Percentiles rank a stretch among this genome's conserved stretches.
These are phyloP conservation scores for Phytophthora tentaculata DNA, from an alignment of 352 stramenopile species.

Conservation along the genomic window DNA sequence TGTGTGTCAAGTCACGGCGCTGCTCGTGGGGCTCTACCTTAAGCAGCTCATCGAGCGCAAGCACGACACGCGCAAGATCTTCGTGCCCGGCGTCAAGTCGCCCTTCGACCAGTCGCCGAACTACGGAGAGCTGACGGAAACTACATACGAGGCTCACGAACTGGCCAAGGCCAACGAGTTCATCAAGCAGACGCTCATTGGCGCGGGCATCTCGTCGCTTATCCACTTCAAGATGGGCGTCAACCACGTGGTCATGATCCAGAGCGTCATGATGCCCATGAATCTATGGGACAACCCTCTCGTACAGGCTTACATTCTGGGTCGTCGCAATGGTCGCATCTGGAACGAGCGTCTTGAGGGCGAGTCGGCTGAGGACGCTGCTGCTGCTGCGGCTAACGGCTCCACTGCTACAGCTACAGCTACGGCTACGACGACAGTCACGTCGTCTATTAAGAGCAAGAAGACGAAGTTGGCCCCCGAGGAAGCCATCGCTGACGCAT, in stretches of 20 bases:
- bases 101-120: conserved; percentile 84
- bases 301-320: conserved; percentile 80
- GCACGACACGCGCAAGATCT: conserved; percentile 85
- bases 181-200: conserved; percentile 86
- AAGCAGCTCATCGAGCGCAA: conserved; percentile 77
- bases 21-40: conserved; percentile 75
- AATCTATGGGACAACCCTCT: conserved; percentile 86
- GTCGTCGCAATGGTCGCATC: conserved; percentile 62
- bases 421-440: not conserved
- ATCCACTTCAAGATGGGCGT: conserved; percentile 89
- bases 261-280: conserved; percentile 85
- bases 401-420: conserved; percentile 7
- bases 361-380: conserved; percentile 65
- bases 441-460: conserved; percentile 32
- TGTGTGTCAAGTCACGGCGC: conserved; percentile 60
- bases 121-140: conserved; percentile 81
- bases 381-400: conserved; percentile 24
- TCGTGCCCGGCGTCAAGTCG: conserved; percentile 69
- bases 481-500: conserved; percentile 67
- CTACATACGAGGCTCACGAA: conserved; percentile 79
- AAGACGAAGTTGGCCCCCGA: conserved; percentile 43
- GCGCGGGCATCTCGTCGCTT: conserved; percentile 74
- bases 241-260: conserved; percentile 89
- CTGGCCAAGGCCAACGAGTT: conserved; percentile 77
- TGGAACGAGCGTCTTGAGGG: conserved; percentile 85